These are phyloP conservation scores for Lagerstroemia speciosa DNA, from an alignment of 345 rosid species.

Conservation along the genomic window DNA sequence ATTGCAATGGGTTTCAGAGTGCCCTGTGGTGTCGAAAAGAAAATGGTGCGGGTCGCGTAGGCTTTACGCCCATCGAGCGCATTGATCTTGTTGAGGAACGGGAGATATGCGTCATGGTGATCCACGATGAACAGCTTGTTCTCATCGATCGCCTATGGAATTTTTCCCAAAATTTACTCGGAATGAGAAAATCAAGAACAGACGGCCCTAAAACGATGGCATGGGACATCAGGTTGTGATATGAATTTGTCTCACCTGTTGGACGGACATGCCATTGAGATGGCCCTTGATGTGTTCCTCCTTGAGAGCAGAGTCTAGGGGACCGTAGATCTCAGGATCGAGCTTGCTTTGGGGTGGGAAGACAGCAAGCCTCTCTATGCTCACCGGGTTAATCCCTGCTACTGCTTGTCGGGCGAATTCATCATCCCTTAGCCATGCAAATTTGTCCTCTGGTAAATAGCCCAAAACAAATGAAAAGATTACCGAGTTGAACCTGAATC, in stretches of 20 bases:
- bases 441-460: conserved; percentile 68
- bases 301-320: conserved; percentile 63
- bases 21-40: conserved; percentile 57
- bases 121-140: conserved; percentile 71
- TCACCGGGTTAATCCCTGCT: conserved; percentile 85
- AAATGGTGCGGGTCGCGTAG: conserved; percentile 80
- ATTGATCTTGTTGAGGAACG: conserved; percentile 74
- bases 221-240: neutral
- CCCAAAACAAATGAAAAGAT: neutral
- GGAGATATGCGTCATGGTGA: conserved; percentile 74
- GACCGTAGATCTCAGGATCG: conserved; percentile 66
- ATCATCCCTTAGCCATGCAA: conserved; percentile 96
- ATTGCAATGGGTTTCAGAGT: conserved; percentile 90
- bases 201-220: neutral
- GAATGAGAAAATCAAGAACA: neutral
- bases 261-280: conserved; percentile 72
- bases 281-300: conserved; percentile 72
- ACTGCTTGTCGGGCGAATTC: conserved; percentile 90
- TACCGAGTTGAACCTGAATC: neutral
- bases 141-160: conserved; percentile 61
- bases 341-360: conserved; percentile 90
- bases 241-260: conserved; percentile 37
- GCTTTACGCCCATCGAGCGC: conserved; percentile 81
- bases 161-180: neutral
- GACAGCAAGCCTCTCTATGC: conserved; percentile 47